Percentiles rank a stretch among this genome's conserved stretches.
Conservation (phyloP, 2,329 filamentous ascomycete species). For the Tympanopsis confertula region DNA sequence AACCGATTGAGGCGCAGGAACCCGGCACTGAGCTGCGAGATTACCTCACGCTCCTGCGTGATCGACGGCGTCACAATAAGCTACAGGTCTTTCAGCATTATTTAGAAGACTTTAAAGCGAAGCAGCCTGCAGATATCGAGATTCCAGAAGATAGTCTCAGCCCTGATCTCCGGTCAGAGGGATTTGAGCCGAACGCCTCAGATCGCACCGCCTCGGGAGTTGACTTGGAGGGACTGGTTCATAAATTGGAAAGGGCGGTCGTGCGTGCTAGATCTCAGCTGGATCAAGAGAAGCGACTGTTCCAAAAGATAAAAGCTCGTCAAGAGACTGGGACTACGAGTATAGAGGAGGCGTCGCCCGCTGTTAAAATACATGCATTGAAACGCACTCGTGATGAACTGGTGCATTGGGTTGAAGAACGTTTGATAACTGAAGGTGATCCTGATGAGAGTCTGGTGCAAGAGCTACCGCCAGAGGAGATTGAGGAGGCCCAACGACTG, state of each 20-base stretch:
- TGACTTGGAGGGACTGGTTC: constrained; percentile 17
- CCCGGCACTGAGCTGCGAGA: constrained; percentile 15
- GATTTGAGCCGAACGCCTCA: constrained; percentile 2
- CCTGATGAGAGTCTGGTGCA: constrained; percentile 14
- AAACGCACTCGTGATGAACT: constrained; percentile 32
- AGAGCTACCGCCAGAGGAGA: constrained; percentile 9
- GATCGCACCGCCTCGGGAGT: constrained; percentile 6
- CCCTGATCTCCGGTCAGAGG: neutral
- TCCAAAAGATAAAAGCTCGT: constrained; percentile 11
- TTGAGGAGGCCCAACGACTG: constrained; percentile 15
- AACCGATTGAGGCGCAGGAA: constrained; percentile 5
- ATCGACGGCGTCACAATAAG: constrained; percentile 29
- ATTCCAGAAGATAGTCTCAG: constrained; percentile 1
- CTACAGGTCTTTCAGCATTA: constrained; percentile 31
- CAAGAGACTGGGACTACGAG: neutral
- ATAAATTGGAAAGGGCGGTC: constrained; percentile 23
- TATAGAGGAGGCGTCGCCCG: neutral
- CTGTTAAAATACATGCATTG: constrained; percentile 20
- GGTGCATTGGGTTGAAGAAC: constrained; percentile 35
- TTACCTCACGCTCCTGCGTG: constrained; percentile 30
- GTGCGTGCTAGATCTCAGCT: constrained; percentile 20
- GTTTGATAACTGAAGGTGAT: constrained; percentile 22
- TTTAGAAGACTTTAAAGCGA: constrained; percentile 22
- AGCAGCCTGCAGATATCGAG: constrained; percentile 10
- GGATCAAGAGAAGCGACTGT: constrained; percentile 18